A percentile compares a stretch with the other conserved stretches of the same genome.
Evolutionary conservation across 768 basidiomycete genomes (phyloP).

Genomic region (Leccinum disarticulatum): DNA sequence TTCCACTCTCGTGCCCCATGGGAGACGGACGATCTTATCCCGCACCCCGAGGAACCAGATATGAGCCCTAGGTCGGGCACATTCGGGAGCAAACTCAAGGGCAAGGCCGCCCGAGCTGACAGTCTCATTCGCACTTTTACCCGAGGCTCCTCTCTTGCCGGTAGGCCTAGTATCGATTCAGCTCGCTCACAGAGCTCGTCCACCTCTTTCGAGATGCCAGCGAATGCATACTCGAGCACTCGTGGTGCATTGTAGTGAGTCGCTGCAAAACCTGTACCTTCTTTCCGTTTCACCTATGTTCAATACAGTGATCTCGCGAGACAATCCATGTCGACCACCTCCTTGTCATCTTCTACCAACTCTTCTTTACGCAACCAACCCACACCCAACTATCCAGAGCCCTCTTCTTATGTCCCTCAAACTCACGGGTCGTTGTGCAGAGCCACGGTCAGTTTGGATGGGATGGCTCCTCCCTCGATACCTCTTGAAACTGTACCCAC

Average conservation of each 20-base stretch:
- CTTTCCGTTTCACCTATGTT: constrained; percentile 4
- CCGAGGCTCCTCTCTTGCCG: constrained; percentile 41
- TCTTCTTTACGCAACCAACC: constrained; percentile 36
- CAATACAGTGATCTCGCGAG: constrained; percentile 54
- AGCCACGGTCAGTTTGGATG: constrained; percentile 11
- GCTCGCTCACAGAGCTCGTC: constrained; percentile 47
- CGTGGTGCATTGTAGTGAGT: constrained; percentile 63
- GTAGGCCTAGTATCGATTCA: constrained; percentile 69
- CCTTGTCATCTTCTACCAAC: constrained; percentile 37
- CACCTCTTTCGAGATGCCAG: constrained; percentile 61
- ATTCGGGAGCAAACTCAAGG: constrained; percentile 31
- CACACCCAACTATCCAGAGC: constrained; percentile 8
- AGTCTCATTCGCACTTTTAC: constrained; percentile 46
- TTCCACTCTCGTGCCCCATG: constrained; percentile 82
- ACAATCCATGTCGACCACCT: constrained; percentile 58
- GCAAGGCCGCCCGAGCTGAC: constrained; percentile 33
- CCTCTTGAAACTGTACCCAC: constrained; percentile 4
- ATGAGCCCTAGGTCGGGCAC: constrained; percentile 34
- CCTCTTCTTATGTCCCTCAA: constrained; percentile 10
- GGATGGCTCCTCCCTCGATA: constrained; percentile 1
- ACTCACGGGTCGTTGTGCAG: constrained; percentile 7
- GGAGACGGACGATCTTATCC: constrained; percentile 58
- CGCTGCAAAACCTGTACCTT: not conserved
- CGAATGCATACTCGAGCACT: constrained; percentile 49
- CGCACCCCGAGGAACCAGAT: constrained; percentile 49